phyloP scores from a whole-genome alignment of 805 yeast genomes.

The Priceomyces fermenticarens region DNA sequence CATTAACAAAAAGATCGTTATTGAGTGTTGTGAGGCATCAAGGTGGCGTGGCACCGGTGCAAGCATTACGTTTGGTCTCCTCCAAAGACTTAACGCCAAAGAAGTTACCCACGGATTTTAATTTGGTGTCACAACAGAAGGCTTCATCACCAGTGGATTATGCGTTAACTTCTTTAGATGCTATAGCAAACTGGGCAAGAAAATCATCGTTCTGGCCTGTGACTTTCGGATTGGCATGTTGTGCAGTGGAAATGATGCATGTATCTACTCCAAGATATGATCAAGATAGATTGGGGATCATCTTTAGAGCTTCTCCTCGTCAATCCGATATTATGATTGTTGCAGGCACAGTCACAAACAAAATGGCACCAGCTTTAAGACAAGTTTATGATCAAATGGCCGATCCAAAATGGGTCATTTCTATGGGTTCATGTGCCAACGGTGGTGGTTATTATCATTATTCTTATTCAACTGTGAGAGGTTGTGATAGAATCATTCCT shows the following conservation, averaged over 20 bases:
- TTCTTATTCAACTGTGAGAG: conserved; percentile 84
- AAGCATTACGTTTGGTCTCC: conserved; percentile 24
- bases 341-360: conserved; percentile 87
- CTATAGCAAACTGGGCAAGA: conserved; percentile 86
- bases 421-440: conserved; percentile 93
- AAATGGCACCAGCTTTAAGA: conserved; percentile 92
- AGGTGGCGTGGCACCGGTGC: conserved; percentile 13
- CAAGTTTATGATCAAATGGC: conserved; percentile 95
- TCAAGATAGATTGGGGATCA: conserved; percentile 88
- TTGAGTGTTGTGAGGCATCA: conserved; percentile 17
- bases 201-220: conserved; percentile 93
- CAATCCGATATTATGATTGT: conserved; percentile 91
- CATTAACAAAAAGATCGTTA: conserved; percentile 25
- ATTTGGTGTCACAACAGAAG: conserved; percentile 63
- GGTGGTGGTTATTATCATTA: conserved; percentile 94
- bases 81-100: conserved; percentile 48
- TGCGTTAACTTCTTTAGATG: conserved; percentile 77
- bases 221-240: conserved; percentile 87
- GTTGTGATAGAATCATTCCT: conserved; percentile 85
- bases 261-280: conserved; percentile 88
- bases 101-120: conserved; percentile 61
- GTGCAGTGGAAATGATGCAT: conserved; percentile 96
- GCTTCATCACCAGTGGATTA: conserved; percentile 63
- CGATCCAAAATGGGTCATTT: conserved; percentile 90
- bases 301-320: conserved; percentile 92